Evolutionary conservation across 305 asterid species (phyloP).

Genomic region (Andrographis paniculata): DNA sequence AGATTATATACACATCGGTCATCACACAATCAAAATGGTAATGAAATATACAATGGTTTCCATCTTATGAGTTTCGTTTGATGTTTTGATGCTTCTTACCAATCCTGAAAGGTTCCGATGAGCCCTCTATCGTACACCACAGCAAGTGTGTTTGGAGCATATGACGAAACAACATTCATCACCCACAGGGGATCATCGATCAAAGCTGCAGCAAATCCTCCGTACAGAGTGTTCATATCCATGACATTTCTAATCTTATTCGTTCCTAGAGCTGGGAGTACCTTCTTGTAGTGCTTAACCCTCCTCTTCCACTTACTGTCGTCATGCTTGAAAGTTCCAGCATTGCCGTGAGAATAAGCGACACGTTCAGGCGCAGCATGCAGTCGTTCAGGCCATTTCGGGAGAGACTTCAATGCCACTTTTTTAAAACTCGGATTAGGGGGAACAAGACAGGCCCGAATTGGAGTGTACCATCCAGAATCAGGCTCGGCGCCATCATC

Average conservation of each 20-base stretch:
- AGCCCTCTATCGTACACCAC: conserved; percentile 95
- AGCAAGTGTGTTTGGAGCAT: conserved; percentile 65
- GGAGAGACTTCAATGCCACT: conserved; percentile 41
- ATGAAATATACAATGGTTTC: not conserved
- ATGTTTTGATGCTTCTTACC: conserved; percentile 49
- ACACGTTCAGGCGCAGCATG: conserved; percentile 72
- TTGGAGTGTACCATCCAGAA: conserved; percentile 94
- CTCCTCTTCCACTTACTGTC: conserved; percentile 74
- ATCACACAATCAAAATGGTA: conserved; percentile 3
- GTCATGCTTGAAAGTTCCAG: conserved; percentile 70
- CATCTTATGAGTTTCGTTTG: not conserved
- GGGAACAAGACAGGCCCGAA: conserved; percentile 71
- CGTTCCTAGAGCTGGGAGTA: conserved; percentile 70
- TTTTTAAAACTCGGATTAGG: conserved; percentile 52
- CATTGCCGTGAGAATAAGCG: conserved; percentile 62
- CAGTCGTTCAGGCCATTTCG: conserved; percentile 78
- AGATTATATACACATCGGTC: conserved; percentile 6
- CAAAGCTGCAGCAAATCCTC: conserved; percentile 87
- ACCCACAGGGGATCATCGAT: conserved; percentile 69
- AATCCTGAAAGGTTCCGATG: conserved; percentile 82
- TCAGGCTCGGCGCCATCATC: conserved; percentile 92
- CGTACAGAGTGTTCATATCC: conserved; percentile 90
- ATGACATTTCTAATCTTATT: conserved; percentile 78
- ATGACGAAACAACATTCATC: conserved; percentile 87
- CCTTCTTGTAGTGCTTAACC: conserved; percentile 73